Evolutionary conservation across 1,284 basidiomycete genomes (phyloP), one percentile per base, ranked within the genome.

Genomic region (Fomitopsis betulina): DNA sequence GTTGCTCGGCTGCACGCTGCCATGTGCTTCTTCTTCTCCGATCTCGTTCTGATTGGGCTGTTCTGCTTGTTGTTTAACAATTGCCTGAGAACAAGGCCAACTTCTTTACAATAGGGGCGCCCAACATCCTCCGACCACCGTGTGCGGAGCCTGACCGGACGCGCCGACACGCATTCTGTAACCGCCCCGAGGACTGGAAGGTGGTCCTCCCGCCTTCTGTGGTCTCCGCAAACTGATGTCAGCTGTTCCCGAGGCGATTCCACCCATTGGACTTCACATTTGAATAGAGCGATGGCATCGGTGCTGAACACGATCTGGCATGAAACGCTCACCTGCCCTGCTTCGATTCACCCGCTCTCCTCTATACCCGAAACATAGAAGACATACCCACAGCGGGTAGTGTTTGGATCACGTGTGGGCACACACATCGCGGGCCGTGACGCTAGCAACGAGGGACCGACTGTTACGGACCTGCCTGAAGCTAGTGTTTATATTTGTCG

Each of bases 51-150:
- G 45, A 47, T 47, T 47, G 33, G 49, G 25, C 49, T 51, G 32
- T 30, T 27, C 12, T 35, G 30, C 49, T 47, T 17, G 33, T 51
- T 51, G 49, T 56, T n/a, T 35, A 43, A 57, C 56, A 57, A 57
- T 57, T 57, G 49, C 56, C 32, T 57, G 56, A 39, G 56, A 56
- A 56, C 43, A 32, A 40, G 30, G 27, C 35, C 3, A 37, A 37
- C 12, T 23, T 42, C 33, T 19, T 23, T 21, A 56, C 55, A 56
- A 56, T 49, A 56, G 30, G 42, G 30, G 23, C n/a, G 23, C 45
- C 45, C 45, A 10, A 47, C 0, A 47, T 12, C 17, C 27, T 32
- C 30, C 40, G 39, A 17, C 5, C 6, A 19, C 21, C 49, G 17
- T 35, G 21, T 10, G 49, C 32, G 49, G 49, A 37, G 15, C 17